These are phyloP conservation scores for Yarrowia phangngaensis DNA, from an alignment of 805 yeast genomes.

Conservation along the genomic window DNA sequence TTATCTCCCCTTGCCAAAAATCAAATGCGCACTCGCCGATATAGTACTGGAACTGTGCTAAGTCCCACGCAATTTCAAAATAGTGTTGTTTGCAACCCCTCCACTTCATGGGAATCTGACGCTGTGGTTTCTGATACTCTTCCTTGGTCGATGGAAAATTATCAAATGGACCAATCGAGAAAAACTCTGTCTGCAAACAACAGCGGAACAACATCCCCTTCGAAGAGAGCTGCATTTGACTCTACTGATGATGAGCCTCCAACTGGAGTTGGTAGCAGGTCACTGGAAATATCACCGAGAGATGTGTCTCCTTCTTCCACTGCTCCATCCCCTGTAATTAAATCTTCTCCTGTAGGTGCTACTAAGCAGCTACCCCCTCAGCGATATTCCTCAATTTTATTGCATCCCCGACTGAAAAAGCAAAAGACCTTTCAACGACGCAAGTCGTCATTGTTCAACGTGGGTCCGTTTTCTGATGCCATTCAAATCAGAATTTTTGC, in stretches of 20 bases:
- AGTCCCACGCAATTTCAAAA: not conserved
- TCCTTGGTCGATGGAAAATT: conserved; percentile 1
- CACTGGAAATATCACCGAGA: not conserved
- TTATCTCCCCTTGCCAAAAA: not conserved
- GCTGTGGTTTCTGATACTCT: conserved; percentile 6
- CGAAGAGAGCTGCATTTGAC: conserved; percentile 8
- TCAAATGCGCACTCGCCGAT: conserved; percentile 4
- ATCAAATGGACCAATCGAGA: conserved; percentile 6
- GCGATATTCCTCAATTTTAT: conserved; percentile 10
- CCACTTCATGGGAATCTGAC: conserved; percentile 19
- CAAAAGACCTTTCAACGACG: conserved; percentile 38
- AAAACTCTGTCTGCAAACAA: conserved; percentile 5
- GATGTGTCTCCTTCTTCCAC: not conserved
- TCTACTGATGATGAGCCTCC: conserved; percentile 1
- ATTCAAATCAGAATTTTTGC: conserved; percentile 53
- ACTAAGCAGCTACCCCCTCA: conserved; percentile 1
- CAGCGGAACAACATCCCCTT: conserved; percentile 17
- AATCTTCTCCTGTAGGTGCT: conserved; percentile 6
- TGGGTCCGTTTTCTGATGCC: conserved; percentile 60
- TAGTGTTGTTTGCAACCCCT: conserved; percentile 4
- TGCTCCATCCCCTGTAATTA: not conserved
- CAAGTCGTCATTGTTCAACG: conserved; percentile 54
- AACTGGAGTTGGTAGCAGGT: not conserved
- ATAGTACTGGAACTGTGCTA: conserved; percentile 12
- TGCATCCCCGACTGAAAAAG: conserved; percentile 28